These are phyloP conservation scores for Daedalea quercina DNA, from an alignment of 768 basidiomycete genomes.

Conservation along the genomic window DNA sequence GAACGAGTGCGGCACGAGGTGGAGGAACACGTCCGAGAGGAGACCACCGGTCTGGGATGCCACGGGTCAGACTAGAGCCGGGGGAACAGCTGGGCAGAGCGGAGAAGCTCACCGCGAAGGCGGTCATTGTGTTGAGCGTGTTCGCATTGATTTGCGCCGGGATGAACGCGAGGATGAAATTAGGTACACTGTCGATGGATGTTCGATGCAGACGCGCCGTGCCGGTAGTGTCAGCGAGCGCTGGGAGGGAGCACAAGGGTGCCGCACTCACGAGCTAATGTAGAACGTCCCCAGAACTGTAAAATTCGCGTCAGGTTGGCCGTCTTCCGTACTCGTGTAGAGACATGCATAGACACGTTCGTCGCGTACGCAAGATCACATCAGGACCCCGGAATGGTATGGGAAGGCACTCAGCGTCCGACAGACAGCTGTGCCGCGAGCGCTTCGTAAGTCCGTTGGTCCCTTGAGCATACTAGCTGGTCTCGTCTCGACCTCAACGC, in stretches of 20 bases:
- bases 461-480: too few species aligned
- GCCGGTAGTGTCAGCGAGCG: too few species aligned
- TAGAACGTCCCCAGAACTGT: conserved; percentile 86
- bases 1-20: conserved; percentile 87
- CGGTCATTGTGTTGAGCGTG: conserved; percentile 91
- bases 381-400: neutral
- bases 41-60: conserved; percentile 71
- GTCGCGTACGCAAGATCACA: neutral
- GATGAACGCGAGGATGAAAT: conserved; percentile 92
- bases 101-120: conserved; percentile 65
- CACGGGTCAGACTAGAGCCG: neutral
- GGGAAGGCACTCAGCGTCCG: too few species aligned
- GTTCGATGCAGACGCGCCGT: conserved; percentile 1
- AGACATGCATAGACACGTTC: neutral
- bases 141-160: conserved; percentile 80
- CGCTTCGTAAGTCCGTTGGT: too few species aligned
- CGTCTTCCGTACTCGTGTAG: neutral
- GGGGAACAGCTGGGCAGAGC: neutral
- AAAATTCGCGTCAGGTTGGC: conserved; percentile 4
- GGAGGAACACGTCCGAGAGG: conserved; percentile 88
- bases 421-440: too few species aligned
- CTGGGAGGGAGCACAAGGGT: conserved; percentile 9
- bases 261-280: conserved; percentile 79
- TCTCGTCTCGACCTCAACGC: too few species aligned
- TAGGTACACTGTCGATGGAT: conserved; percentile 59